phyloP scores from a whole-genome alignment of 495 filamentous ascomycete genomes.

The Saxophila tyrrhenica region DNA sequence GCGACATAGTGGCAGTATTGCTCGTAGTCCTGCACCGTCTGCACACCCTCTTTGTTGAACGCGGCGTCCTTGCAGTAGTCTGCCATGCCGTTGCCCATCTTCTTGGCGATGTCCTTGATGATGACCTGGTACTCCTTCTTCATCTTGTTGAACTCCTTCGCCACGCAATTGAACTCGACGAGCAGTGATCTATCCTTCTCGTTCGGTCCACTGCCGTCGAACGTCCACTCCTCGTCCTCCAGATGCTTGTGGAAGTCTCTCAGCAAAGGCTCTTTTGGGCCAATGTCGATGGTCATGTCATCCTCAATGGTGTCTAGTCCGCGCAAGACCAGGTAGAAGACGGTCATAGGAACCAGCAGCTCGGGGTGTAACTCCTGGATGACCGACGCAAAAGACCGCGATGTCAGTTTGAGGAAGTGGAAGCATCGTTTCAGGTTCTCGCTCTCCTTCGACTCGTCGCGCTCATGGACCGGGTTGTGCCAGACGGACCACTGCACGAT shows the following conservation, averaged over 20 bases:
- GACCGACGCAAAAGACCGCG: constrained; percentile 83
- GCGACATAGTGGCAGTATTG: constrained; percentile 96
- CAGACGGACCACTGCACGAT: constrained; percentile 97
- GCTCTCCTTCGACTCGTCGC: constrained; percentile 63
- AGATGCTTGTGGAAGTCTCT: constrained; percentile 67
- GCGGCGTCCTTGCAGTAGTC: constrained; percentile 80
- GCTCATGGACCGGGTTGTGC: constrained; percentile 86
- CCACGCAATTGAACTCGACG: constrained; percentile 79
- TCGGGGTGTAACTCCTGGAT: constrained; percentile 94
- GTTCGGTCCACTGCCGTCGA: constrained; percentile 69
- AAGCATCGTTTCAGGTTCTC: constrained; percentile 69
- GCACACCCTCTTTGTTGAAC: constrained; percentile 62
- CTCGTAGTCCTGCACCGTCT: constrained; percentile 81
- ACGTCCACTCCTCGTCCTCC: constrained; percentile 82
- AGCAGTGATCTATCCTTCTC: constrained; percentile 91
- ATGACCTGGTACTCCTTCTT: constrained; percentile 74
- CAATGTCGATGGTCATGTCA: constrained; percentile 81
- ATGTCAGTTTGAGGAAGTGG: constrained; percentile 73
- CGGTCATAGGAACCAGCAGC: constrained; percentile 71
- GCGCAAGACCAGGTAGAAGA: constrained; percentile 90
- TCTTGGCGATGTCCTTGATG: constrained; percentile 85
- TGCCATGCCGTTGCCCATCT: constrained; percentile 98
- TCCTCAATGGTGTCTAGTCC: constrained; percentile 96
- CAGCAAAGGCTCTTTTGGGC: constrained; percentile 75
- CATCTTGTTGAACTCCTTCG: constrained; percentile 78